These are phyloP conservation scores for Platanthera zijinensis DNA, from an alignment of 106 monocot genomes.

Conservation along the genomic window DNA sequence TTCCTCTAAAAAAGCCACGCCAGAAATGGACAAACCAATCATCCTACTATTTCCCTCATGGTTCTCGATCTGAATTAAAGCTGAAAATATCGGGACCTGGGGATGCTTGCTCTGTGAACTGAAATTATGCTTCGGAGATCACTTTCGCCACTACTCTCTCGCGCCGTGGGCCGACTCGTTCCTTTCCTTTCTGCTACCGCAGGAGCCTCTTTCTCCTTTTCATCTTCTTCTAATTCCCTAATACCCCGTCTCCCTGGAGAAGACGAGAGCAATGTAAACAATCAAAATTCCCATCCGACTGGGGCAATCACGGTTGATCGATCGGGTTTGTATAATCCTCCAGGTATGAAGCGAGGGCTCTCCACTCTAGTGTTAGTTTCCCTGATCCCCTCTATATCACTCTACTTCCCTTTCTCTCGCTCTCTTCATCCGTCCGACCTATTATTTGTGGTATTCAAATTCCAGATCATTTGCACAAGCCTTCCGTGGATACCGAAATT, in stretches of 20 bases:
- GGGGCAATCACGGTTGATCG: slow-evolving; percentile 62
- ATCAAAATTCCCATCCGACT: slow-evolving; percentile 8
- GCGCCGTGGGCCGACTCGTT: slow-evolving; percentile 12
- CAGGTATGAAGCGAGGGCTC: slow-evolving; percentile 27
- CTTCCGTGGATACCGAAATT: slow-evolving; percentile 61
- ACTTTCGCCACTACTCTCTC: slow-evolving; percentile 36
- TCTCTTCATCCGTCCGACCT: neutral
- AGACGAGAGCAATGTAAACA: slow-evolving; percentile 12
- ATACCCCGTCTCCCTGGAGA: slow-evolving; percentile 17
- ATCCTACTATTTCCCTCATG: too few species aligned
- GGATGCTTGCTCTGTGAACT: neutral
- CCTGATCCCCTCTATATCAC: neutral
- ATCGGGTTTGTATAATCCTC: slow-evolving; percentile 65
- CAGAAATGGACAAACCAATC: too few species aligned
- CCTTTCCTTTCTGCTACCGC: slow-evolving; percentile 7
- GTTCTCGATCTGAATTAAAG: too few species aligned
- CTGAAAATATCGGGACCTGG: too few species aligned
- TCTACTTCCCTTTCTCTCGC: neutral
- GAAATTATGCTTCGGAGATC: slow-evolving; percentile 42
- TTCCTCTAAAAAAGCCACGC: too few species aligned
- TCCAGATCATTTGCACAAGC: slow-evolving; percentile 61
- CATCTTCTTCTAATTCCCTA: slow-evolving; percentile 21
- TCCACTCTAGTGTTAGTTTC: neutral
- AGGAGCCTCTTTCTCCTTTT: slow-evolving; percentile 11
- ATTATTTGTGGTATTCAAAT: neutral